These are phyloP conservation scores for Podaxis pistillaris DNA, from an alignment of 768 basidiomycete species.

Conservation along the genomic window DNA sequence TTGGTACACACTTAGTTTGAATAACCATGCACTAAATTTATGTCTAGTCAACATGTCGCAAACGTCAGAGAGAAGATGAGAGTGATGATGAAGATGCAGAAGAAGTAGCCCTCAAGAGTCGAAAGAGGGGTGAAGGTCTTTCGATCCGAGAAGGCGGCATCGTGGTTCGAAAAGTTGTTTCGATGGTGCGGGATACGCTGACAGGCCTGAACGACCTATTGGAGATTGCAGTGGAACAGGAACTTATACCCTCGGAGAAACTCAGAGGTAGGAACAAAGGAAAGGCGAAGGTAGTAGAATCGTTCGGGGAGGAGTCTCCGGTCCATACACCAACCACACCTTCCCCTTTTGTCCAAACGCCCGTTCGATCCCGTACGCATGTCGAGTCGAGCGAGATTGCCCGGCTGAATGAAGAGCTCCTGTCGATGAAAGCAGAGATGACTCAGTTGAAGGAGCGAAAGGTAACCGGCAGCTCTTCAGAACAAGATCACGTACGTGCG, in stretches of 20 bases:
- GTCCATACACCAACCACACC: not conserved
- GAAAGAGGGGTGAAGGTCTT: slow-evolving; percentile 6
- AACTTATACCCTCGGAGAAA: slow-evolving; percentile 9
- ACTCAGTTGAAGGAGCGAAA: slow-evolving; percentile 8
- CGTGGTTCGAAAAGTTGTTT: slow-evolving; percentile 11
- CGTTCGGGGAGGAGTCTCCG: slow-evolving; percentile 3
- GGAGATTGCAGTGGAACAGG: slow-evolving; percentile 12
- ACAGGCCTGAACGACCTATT: slow-evolving; percentile 9
- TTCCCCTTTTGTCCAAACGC: not conserved
- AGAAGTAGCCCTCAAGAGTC: not conserved
- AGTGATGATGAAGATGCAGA: not conserved
- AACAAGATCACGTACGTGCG: not conserved
- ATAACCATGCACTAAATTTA: no score
- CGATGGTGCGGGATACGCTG: slow-evolving; percentile 12
- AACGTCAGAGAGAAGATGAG: slow-evolving; percentile 9
- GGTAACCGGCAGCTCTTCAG: not conserved
- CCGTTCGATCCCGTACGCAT: not conserved
- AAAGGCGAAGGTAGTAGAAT: not conserved
- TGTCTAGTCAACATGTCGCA: not conserved
- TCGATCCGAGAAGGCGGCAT: slow-evolving; percentile 8
- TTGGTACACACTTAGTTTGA: not conserved
- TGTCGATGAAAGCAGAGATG: slow-evolving; percentile 10
- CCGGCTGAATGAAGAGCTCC: slow-evolving; percentile 4
- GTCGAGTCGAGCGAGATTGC: slow-evolving; percentile 7
- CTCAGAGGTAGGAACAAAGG: not conserved